Percentiles rank a stretch among this genome's conserved stretches.
Evolutionary conservation across 495 filamentous ascomycete species (phyloP).

Genomic region (Talaromyces thailandensis): DNA sequence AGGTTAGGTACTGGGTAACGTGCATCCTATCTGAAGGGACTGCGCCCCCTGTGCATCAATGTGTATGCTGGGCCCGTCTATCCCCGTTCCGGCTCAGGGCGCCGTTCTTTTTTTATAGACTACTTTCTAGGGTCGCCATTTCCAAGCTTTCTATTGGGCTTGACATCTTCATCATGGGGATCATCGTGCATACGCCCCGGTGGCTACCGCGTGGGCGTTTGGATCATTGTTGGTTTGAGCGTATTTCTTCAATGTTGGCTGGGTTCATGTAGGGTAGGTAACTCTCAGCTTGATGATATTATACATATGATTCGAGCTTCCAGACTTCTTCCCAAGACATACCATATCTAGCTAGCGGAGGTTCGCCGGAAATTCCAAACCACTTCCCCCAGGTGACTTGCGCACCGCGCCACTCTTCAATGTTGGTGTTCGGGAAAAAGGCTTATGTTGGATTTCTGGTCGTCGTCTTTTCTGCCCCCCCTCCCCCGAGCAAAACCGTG

Average conservation of each 20-base stretch:
- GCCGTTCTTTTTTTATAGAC: neutral
- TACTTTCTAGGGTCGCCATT: neutral
- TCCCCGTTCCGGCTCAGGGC: neutral
- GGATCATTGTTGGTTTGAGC: neutral
- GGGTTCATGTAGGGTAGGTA: too few relatives aligned
- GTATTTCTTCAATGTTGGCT: too few relatives aligned
- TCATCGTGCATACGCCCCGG: neutral
- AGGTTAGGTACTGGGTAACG: neutral
- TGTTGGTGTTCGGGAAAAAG: neutral
- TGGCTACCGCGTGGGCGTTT: neutral
- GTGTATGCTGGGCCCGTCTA: neutral
- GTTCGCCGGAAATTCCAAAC: neutral
- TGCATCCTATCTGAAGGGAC: neutral
- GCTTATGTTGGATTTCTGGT: neutral
- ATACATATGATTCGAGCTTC: neutral
- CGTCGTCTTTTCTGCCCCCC: neutral
- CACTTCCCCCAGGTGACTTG: neutral
- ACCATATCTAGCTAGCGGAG: neutral
- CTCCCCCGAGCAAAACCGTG: neutral
- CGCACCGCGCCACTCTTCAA: neutral
- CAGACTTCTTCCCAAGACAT: neutral
- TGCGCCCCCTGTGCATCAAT: neutral
- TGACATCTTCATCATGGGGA: neutral
- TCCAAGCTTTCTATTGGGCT: neutral
- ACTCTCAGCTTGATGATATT: neutral